phyloP scores from a whole-genome alignment of 257 asterid species.

The Plantago major region DNA sequence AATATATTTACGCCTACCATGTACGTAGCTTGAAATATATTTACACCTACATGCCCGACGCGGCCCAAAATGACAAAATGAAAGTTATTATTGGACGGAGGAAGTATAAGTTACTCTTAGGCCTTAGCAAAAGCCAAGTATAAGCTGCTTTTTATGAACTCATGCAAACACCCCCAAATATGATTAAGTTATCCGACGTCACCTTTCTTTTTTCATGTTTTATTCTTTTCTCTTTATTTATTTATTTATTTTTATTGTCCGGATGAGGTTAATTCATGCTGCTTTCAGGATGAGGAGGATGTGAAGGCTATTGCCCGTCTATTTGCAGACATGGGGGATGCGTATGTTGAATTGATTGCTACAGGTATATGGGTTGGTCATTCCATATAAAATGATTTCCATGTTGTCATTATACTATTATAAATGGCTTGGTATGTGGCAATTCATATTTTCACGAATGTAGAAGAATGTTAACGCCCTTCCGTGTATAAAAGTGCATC shows the following conservation, averaged over 20 bases:
- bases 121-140: no score
- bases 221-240: neutral
- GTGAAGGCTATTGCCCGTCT: slow-evolving; percentile 97
- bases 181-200: no score
- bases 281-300: slow-evolving; percentile 93
- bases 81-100: no score
- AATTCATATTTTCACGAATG: slow-evolving; percentile 1
- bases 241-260: neutral
- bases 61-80: no score
- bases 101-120: no score
- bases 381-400: slow-evolving; percentile 19
- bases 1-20: no score
- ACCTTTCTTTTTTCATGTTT: neutral
- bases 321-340: slow-evolving; percentile 97
- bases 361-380: slow-evolving; percentile 52
- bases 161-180: no score
- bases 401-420: slow-evolving; percentile 11
- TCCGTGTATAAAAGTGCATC: neutral
- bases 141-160: no score
- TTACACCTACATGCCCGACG: no score
- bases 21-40: no score
- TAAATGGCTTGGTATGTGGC: slow-evolving; percentile 5
- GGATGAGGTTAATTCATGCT: slow-evolving; percentile 21
- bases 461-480: neutral
- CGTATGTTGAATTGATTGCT: slow-evolving; percentile 95